Evolutionary conservation across 352 stramenopile species (phyloP).

Genomic region (Phytophthora nicotianae): DNA sequence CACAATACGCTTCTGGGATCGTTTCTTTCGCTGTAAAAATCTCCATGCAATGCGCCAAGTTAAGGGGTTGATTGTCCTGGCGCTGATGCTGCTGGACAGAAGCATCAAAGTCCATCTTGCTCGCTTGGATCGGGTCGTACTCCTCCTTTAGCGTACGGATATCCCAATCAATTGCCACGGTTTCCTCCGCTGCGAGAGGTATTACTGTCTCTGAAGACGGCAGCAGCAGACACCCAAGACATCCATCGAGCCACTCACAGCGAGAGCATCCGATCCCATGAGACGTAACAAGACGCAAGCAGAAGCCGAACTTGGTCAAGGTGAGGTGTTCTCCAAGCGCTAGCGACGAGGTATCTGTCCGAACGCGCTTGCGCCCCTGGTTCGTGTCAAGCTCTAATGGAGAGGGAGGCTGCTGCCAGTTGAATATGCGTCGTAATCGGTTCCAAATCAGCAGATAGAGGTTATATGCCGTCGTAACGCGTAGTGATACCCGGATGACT

Average conservation of each 20-base stretch:
- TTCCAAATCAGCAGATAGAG: conserved; percentile 84
- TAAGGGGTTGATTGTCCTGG: conserved; percentile 82
- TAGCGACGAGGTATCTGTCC: conserved; percentile 57
- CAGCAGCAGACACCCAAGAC: conserved; percentile 81
- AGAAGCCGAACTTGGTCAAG: conserved; percentile 84
- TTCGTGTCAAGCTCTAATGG: conserved; percentile 36
- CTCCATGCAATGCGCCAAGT: conserved; percentile 82
- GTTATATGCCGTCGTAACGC: conserved; percentile 66
- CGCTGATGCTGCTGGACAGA: conserved; percentile 67
- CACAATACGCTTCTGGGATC: conserved; percentile 82
- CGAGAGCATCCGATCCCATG: conserved; percentile 84
- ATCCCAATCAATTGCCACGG: conserved; percentile 91
- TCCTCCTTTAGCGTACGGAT: conserved; percentile 87
- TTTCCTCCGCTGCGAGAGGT: conserved; percentile 72
- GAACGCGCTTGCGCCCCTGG: conserved; percentile 20
- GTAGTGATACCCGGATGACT: conserved; percentile 72
- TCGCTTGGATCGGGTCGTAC: conserved; percentile 86
- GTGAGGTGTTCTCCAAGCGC: conserved; percentile 70
- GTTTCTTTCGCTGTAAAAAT: conserved; percentile 87
- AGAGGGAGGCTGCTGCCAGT: conserved; percentile 67
- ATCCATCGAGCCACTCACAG: conserved; percentile 90
- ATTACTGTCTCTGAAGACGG: conserved; percentile 53
- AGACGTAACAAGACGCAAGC: conserved; percentile 79
- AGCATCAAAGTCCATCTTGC: conserved; percentile 74
- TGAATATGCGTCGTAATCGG: conserved; percentile 83